Percentiles rank a stretch among this genome's conserved stretches.
Conservation (phyloP, 768 basidiomycete genomes). For the Boletus insuetus region DNA sequence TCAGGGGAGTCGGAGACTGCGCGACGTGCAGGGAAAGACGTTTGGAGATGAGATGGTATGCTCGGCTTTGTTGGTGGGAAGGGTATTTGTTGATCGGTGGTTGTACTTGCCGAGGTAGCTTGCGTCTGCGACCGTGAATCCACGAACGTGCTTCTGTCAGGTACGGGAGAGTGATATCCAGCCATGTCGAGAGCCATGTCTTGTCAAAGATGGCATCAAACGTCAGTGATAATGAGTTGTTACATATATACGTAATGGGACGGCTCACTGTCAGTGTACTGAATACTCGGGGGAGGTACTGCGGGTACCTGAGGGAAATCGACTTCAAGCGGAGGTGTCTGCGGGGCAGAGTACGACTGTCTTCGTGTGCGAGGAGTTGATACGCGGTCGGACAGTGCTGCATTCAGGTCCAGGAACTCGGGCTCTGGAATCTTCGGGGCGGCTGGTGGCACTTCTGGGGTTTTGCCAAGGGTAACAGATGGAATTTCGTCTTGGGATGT, state of each 20-base stretch:
- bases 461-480: conserved; percentile 16
- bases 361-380: conserved; percentile 20
- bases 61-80: conserved; percentile 23
- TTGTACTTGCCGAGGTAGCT: conserved; percentile 1
- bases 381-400: conserved; percentile 23
- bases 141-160: background rate
- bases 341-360: conserved; percentile 28
- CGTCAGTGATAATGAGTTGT: background rate
- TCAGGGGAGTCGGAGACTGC: conserved; percentile 64
- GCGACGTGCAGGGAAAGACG: conserved; percentile 42
- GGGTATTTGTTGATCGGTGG: conserved; percentile 7
- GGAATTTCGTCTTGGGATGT: conserved; percentile 30
- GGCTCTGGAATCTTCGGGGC: conserved; percentile 49
- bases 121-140: conserved; percentile 11
- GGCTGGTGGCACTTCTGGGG: conserved; percentile 6
- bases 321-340: conserved; percentile 38
- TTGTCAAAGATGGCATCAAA: conserved; percentile 25
- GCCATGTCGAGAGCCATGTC: conserved; percentile 80
- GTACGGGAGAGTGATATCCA: conserved; percentile 60
- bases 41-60: conserved; percentile 22
- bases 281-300: conserved; percentile 51
- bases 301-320: conserved; percentile 42
- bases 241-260: conserved; percentile 8
- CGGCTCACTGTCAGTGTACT: conserved; percentile 55
- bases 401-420: conserved; percentile 85